phyloP scores from a whole-genome alignment of 2,329 filamentous ascomycete genomes.

The Colletotrichum sp. region DNA sequence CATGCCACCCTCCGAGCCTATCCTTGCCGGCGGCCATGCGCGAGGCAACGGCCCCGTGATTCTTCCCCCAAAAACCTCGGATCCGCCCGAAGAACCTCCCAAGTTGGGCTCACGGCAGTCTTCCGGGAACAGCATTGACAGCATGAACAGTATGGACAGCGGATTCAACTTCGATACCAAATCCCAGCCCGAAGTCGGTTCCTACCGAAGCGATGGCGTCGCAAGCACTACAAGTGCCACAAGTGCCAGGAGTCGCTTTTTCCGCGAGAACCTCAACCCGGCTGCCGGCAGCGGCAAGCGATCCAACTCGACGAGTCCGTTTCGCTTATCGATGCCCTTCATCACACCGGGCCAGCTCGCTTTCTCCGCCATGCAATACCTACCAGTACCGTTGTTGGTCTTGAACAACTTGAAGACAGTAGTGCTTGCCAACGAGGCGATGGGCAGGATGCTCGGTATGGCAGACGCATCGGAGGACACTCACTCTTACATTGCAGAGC shows the following conservation, averaged over 20 bases:
- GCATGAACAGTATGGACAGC: background rate
- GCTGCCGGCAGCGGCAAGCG: slow-evolving; percentile 26
- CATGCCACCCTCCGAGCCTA: slow-evolving; percentile 15
- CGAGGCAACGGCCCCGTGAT: background rate
- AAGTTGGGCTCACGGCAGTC: background rate
- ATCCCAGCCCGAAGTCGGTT: background rate
- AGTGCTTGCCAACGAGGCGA: slow-evolving; percentile 76
- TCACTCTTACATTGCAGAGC: slow-evolving; percentile 55
- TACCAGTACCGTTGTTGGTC: slow-evolving; percentile 75
- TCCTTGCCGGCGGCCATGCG: background rate
- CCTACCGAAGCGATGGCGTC: background rate
- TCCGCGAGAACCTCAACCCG: slow-evolving; percentile 33
- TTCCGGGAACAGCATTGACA: background rate
- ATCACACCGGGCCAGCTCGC: slow-evolving; percentile 61
- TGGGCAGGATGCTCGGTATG: slow-evolving; percentile 71
- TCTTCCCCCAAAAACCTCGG: background rate
- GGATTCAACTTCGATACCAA: slow-evolving; percentile 6
- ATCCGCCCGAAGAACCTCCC: background rate
- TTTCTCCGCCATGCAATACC: slow-evolving; percentile 73
- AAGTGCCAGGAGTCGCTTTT: slow-evolving; percentile 35
- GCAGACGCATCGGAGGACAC: slow-evolving; percentile 42
- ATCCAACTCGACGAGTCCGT: slow-evolving; percentile 40
- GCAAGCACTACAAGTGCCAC: slow-evolving; percentile 20
- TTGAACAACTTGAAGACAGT: slow-evolving; percentile 73
- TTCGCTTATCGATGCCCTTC: slow-evolving; percentile 47